Evolutionary conservation across 805 yeast genomes (phyloP), one percentile per base, ranked within the genome.

Genomic region (Priceomyces carsonii): DNA sequence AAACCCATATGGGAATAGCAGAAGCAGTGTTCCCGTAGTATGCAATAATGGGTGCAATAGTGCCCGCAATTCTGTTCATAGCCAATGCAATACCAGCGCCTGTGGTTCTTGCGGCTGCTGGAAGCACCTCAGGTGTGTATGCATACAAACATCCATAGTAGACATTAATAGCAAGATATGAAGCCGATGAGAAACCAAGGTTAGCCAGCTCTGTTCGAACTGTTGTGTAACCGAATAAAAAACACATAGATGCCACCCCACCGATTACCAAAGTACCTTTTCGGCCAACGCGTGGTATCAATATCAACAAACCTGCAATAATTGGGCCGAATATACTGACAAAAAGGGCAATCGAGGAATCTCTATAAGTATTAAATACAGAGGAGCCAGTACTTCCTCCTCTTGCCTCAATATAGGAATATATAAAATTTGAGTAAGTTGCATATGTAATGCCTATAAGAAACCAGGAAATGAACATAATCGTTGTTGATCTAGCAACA

Each of bases 201-300:
- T 77, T 78, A 21, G 57, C 55, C 24, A 71, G 59, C 31, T 73
- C 63, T 0, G 77, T 72, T 51, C 71, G 68, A 8, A 78, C 77
- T 1, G 78, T 73, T 14, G 85, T 80, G 50, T 79, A 79, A 31
- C 82, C 82, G 48, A 79, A 79, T 40, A 80, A 55, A 34, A 80
- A 69, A 1, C 75, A 77, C 71, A 78, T 77, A 1, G 79, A 60
- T 17, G 70, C 45, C 8, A 79, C 25, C 3, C 79, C 75, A 25
- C 84, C 81, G 36, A 74, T 61, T 1, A 63, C 59, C 71, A 80
- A 63, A 1, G 80, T 71, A 16, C 83, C 84, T 45, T 77, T 64
- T 50, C 82, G 64, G 8, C 83, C 82, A 18, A 79, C 52, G 2
- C 33, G 29, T 3, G 57, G 61, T 32, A 56, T 26, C 35, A 47